These are phyloP conservation scores for Claviceps lovelessii DNA, from an alignment of 2,329 filamentous ascomycete genomes.

Conservation along the genomic window DNA sequence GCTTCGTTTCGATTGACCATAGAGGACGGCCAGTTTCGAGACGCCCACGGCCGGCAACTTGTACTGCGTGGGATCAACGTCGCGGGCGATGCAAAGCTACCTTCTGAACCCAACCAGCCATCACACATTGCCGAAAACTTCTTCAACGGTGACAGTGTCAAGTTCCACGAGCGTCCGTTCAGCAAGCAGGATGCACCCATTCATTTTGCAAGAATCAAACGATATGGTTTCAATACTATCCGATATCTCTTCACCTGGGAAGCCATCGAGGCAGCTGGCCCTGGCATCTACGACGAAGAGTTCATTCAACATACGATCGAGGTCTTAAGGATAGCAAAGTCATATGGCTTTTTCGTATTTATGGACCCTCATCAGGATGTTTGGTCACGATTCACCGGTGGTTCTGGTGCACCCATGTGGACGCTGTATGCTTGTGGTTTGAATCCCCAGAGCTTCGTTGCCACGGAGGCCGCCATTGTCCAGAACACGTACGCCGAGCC, in stretches of 20 bases:
- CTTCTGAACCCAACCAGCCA: constrained; percentile 64
- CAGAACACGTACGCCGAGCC: constrained; percentile 87
- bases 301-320: constrained; percentile 88
- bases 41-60: constrained; percentile 68
- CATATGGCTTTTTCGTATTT: constrained; percentile 89
- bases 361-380: constrained; percentile 99
- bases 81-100: constrained; percentile 80
- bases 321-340: constrained; percentile 67
- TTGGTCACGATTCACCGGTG: constrained; percentile 89
- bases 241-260: constrained; percentile 98
- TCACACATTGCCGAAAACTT: constrained; percentile 68
- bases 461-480: constrained; percentile 81
- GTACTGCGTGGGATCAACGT: constrained; percentile 88
- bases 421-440: constrained; percentile 89
- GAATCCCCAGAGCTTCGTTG: constrained; percentile 70
- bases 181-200: constrained; percentile 64
- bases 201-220: constrained; percentile 74
- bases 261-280: constrained; percentile 85
- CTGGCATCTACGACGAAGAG: constrained; percentile 82
- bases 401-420: constrained; percentile 94
- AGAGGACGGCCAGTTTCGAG: constrained; percentile 73
- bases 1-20: constrained; percentile 63
- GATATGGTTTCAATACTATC: constrained; percentile 91
- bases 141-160: constrained; percentile 84
- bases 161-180: constrained; percentile 79